Conservation (phyloP, 1,284 basidiomycete species). For the Paramarasmius palmivorus region DNA sequence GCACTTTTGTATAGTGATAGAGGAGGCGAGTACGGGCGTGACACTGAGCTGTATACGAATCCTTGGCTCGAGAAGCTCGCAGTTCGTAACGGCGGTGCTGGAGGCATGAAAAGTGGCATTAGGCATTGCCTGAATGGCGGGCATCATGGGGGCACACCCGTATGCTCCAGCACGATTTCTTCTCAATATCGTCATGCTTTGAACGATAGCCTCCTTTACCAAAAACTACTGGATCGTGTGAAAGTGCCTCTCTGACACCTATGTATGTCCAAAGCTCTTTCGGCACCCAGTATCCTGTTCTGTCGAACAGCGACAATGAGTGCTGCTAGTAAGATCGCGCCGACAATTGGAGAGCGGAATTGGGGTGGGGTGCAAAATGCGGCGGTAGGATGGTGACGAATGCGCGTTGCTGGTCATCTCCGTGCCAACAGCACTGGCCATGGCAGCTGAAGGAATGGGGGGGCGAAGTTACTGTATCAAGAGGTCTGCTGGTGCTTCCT, state of each 20-base stretch:
- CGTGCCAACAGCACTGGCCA: conserved; percentile 8
- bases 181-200: conserved; percentile 14
- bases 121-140: no score
- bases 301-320: conserved; percentile 29
- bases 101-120: conserved; percentile 17
- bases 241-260: conserved; percentile 9
- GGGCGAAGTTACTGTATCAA: neutral
- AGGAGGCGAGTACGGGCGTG: neutral
- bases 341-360: conserved; percentile 41
- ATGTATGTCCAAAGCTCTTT: conserved; percentile 13
- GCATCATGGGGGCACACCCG: conserved; percentile 1
- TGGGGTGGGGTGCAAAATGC: conserved; percentile 48
- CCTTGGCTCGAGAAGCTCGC: neutral
- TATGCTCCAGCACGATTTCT: neutral
- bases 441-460: neutral
- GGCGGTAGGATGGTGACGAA: conserved; percentile 36
- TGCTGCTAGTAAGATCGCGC: conserved; percentile 39
- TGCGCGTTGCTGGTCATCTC: conserved; percentile 11
- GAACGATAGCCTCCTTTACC: conserved; percentile 9
- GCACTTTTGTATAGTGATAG: neutral
- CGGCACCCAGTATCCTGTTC: conserved; percentile 21
- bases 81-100: neutral
- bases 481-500: neutral
- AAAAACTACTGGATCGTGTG: conserved; percentile 3
- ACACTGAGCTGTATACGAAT: neutral